Percentiles rank a stretch among this genome's conserved stretches.
Evolutionary conservation across 495 filamentous ascomycete species (phyloP).

Genomic region (Aspergillus asperescens): DNA sequence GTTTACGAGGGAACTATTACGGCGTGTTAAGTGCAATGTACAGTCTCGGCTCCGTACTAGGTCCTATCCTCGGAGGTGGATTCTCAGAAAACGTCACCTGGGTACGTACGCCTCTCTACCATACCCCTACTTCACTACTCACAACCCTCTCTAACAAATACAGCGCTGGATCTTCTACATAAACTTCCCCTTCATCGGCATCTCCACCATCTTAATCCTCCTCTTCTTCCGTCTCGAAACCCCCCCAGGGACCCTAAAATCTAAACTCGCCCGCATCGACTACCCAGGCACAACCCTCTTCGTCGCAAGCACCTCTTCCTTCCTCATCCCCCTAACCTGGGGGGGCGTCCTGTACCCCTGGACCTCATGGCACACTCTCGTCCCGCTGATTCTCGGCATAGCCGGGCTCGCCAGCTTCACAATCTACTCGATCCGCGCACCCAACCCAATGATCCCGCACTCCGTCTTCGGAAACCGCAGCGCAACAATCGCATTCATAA

Average conservation of each 20-base stretch:
- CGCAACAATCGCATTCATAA: conserved; percentile 38
- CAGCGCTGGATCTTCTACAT: conserved; percentile 63
- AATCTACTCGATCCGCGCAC: conserved; percentile 25
- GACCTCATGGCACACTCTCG: conserved; percentile 45
- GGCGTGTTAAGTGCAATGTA: conserved; percentile 24
- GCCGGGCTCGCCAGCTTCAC: conserved; percentile 15
- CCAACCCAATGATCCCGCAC: conserved; percentile 45
- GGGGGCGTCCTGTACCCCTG: conserved; percentile 52
- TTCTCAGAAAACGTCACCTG: conserved; percentile 39
- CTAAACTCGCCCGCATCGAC: conserved; percentile 44
- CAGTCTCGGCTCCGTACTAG: conserved; percentile 26
- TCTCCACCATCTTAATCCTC: conserved; percentile 45
- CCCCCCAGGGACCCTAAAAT: conserved; percentile 13
- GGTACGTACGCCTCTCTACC: conserved; percentile 7
- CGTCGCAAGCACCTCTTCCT: conserved; percentile 33
- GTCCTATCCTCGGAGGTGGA: conserved; percentile 34
- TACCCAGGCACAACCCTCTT: conserved; percentile 52
- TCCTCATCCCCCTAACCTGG: conserved; percentile 53
- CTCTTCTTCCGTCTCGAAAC: conserved; percentile 38
- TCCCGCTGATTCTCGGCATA: conserved; percentile 27
- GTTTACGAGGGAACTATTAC: conserved; percentile 32
- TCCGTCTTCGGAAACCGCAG: conserved; percentile 47
- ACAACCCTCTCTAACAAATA: background rate
- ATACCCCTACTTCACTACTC: background rate
- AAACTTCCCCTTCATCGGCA: conserved; percentile 53